Evolutionary conservation across 1,139 yeast genomes (phyloP), one percentile per base, ranked within the genome.

Genomic region (Magnusiomyces suaveolens): DNA sequence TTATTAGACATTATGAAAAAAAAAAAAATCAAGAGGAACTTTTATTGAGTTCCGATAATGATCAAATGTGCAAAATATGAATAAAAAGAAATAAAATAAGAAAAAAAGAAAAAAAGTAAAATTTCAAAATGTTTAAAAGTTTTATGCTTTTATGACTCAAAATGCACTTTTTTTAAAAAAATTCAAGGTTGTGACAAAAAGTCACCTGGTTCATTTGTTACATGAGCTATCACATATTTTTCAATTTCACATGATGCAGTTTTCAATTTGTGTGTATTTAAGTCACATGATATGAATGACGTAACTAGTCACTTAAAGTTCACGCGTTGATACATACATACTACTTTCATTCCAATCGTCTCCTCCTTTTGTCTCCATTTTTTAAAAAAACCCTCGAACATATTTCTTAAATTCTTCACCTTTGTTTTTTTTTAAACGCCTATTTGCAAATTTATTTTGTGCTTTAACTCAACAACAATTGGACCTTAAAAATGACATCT

Each of bases 61-160:
- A n/a, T n/a, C n/a, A n/a, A n/a, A n/a, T 16, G 3, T 3, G 14
- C 21, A 23, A n/a, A 12, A 4, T 20, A 14, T 25, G 36, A 44
- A 44, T 23, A 44, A 44, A 24, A 46, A 6, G 25, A 46, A 46
- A 46, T 21, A 25, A 46, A 46, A 24, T 46, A 23, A 46, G n/a
- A 32, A 36, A n/a, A 48, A 26, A 46, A 46, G 29, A 46, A 25
- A 46, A 46, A 25, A 46, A 26, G 16, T 12, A 46, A 46, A 25
- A 46, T 26, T 20, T 3, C 18, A 25, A 20, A 33, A 36, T 12
- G 18, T 29, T 3, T 16, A 48, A 48, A 16, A 26, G 24, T 21
- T 44, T 18, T 12, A 18, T 41, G 20, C 20, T n/a, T 41, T 41
- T 41, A 4, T 16, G 20, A 38, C 18, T 16, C 43, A 38, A 38